Evolutionary conservation across 192 early-diverging fungal genomes (phyloP).

Genomic region (Backusella australiensis): DNA sequence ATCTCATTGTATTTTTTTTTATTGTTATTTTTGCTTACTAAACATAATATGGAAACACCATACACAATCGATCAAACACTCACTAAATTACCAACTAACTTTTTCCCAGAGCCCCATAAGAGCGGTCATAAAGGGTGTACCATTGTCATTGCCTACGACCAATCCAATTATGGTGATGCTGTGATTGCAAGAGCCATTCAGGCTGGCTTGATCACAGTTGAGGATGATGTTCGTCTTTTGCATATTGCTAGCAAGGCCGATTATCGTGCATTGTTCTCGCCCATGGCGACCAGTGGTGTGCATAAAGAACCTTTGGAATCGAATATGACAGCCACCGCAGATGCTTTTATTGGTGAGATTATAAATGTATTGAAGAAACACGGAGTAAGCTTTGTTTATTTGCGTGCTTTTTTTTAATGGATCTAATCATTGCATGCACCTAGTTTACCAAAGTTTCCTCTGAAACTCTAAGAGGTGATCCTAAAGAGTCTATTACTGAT

Average conservation of each 20-base stretch:
- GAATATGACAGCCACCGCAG: neutral
- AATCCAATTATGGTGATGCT: slow-evolving; percentile 22
- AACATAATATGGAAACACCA: neutral
- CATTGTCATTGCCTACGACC: slow-evolving; percentile 22
- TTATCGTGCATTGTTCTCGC: neutral
- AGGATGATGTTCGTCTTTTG: slow-evolving; percentile 18
- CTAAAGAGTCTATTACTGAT: slow-evolving; percentile 23
- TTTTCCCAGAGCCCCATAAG: neutral
- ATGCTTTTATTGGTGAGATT: slow-evolving; percentile 14
- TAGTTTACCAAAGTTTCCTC: slow-evolving; percentile 22
- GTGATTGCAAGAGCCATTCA: slow-evolving; percentile 18
- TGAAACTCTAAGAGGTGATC: slow-evolving; percentile 19
- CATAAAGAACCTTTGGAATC: neutral
- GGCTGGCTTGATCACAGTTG: neutral
- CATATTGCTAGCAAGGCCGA: slow-evolving; percentile 13
- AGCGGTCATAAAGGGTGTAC: neutral
- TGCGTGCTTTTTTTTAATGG: neutral
- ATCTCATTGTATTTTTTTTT: neutral
- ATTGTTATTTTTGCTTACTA: neutral
- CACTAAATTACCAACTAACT: neutral
- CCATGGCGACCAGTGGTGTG: neutral
- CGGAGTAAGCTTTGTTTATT: slow-evolving; percentile 12
- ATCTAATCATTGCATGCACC: neutral
- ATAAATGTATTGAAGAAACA: slow-evolving; percentile 9
- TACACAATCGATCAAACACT: neutral